Evolutionary conservation across 2,329 filamentous ascomycete species (phyloP).

Genomic region (Fusarium subtropicale): DNA sequence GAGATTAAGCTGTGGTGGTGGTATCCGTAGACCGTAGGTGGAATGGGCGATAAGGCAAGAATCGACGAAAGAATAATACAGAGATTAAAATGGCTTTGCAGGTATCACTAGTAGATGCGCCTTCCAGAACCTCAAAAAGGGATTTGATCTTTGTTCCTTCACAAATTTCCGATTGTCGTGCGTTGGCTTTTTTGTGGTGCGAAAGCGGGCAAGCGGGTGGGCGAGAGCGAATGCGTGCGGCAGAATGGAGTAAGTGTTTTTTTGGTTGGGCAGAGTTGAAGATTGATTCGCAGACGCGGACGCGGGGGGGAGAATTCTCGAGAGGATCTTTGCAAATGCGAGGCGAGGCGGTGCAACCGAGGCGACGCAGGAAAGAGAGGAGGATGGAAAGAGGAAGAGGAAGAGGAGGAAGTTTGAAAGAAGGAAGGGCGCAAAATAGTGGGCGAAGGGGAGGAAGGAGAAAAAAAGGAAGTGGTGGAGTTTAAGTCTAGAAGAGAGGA

Average conservation of each 20-base stretch:
- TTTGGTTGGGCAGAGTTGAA: slow-evolving; percentile 10
- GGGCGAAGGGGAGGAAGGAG: slow-evolving; percentile 45
- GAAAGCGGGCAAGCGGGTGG: slow-evolving; percentile 26
- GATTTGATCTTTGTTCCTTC: slow-evolving; percentile 37
- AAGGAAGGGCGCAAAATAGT: slow-evolving; percentile 48
- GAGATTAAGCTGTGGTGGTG: slow-evolving; percentile 43
- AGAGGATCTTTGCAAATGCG: slow-evolving; percentile 9
- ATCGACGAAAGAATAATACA: slow-evolving; percentile 48
- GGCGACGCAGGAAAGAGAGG: slow-evolving; percentile 47
- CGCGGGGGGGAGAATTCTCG: slow-evolving; percentile 21
- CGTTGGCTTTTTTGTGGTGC: slow-evolving; percentile 34
- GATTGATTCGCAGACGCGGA: slow-evolving; percentile 42
- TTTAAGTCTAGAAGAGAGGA: slow-evolving; percentile 50
- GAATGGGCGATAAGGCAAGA: slow-evolving; percentile 44
- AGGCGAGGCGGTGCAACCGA: slow-evolving; percentile 42
- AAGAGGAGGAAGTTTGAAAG: slow-evolving; percentile 46
- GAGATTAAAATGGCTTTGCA: slow-evolving; percentile 45
- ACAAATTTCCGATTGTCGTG: slow-evolving; percentile 36
- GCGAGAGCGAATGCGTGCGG: slow-evolving; percentile 23
- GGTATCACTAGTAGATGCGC: slow-evolving; percentile 48
- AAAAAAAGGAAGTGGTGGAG: slow-evolving; percentile 51
- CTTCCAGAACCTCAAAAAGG: slow-evolving; percentile 43
- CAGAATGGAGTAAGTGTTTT: slow-evolving; percentile 26
- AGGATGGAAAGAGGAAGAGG: slow-evolving; percentile 33
- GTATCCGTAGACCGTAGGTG: slow-evolving; percentile 29